These are phyloP conservation scores for Effrenium voratum DNA, from an alignment of 73 alveolate species.

Conservation along the genomic window DNA sequence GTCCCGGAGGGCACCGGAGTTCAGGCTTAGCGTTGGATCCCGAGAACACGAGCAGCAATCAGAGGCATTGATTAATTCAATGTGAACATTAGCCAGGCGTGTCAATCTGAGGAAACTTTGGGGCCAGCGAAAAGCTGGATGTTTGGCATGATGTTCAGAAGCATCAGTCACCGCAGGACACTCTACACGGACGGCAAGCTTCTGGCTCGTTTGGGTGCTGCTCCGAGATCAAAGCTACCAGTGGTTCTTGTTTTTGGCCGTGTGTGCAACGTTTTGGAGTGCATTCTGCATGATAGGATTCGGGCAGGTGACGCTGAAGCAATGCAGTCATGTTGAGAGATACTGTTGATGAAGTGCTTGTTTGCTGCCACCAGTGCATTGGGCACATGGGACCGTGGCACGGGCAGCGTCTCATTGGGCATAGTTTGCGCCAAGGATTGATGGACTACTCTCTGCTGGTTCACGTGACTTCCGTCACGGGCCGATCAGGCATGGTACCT, in stretches of 20 bases:
- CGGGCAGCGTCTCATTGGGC: background rate
- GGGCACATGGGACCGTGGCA: background rate
- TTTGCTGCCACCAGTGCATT: background rate
- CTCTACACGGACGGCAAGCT: slow-evolving; percentile 6
- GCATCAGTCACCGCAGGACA: background rate
- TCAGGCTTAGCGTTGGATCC: no score
- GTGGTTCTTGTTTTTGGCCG: background rate
- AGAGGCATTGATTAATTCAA: no score
- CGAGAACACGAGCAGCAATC: no score
- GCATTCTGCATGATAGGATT: background rate
- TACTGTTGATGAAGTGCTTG: background rate
- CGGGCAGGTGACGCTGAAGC: background rate
- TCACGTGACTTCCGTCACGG: background rate
- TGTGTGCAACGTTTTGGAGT: background rate
- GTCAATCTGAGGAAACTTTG: no score
- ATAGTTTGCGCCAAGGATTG: background rate
- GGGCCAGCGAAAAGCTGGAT: no score
- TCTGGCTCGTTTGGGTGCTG: background rate
- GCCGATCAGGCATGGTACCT: background rate
- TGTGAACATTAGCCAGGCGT: no score
- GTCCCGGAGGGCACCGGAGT: no score
- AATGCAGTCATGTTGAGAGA: background rate
- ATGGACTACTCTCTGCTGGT: slow-evolving; percentile 72
- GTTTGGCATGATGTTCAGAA: background rate
- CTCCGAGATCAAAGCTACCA: background rate